phyloP scores from a whole-genome alignment of 208 protist genomes.

The Sergeia podlipaevii region DNA sequence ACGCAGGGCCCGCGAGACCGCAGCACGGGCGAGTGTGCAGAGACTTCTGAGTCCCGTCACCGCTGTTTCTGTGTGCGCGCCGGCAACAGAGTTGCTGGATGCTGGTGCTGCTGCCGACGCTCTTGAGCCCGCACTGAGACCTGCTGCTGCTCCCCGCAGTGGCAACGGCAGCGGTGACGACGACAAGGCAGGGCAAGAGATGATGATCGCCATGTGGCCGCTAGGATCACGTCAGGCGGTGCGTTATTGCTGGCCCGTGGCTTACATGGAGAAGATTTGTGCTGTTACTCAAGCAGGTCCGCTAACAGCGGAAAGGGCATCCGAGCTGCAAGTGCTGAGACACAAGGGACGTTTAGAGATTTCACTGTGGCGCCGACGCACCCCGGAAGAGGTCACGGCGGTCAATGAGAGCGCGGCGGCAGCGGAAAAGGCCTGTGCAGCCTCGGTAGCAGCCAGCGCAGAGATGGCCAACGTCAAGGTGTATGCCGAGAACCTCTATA shows the following conservation, averaged over 20 bases:
- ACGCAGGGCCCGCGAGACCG: slow-evolving; percentile 38
- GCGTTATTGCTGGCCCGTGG: slow-evolving; percentile 51
- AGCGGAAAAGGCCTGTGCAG: slow-evolving; percentile 26
- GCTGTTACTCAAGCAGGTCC: slow-evolving; percentile 14
- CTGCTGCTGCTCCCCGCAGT: neutral
- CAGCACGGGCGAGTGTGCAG: slow-evolving; percentile 18
- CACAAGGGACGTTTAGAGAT: slow-evolving; percentile 45
- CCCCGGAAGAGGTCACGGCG: slow-evolving; percentile 29
- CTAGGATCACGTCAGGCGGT: slow-evolving; percentile 58
- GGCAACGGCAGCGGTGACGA: neutral
- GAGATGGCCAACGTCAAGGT: slow-evolving; percentile 42
- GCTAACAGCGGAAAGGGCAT: slow-evolving; percentile 44
- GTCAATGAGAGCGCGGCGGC: slow-evolving; percentile 3
- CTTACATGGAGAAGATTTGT: slow-evolving; percentile 40
- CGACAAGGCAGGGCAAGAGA: neutral
- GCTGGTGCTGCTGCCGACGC: slow-evolving; percentile 21
- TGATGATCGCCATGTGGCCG: slow-evolving; percentile 45
- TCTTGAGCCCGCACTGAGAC: slow-evolving; percentile 2
- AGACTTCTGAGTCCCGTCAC: slow-evolving; percentile 39
- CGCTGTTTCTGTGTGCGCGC: slow-evolving; percentile 26
- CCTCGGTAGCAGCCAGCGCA: slow-evolving; percentile 21
- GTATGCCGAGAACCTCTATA: slow-evolving; percentile 50
- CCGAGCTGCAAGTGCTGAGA: slow-evolving; percentile 38
- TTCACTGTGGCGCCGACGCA: slow-evolving; percentile 70
- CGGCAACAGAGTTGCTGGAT: slow-evolving; percentile 39